These are phyloP conservation scores for Aspergillus neoniger DNA, from an alignment of 2,329 filamentous ascomycete species.

Conservation along the genomic window DNA sequence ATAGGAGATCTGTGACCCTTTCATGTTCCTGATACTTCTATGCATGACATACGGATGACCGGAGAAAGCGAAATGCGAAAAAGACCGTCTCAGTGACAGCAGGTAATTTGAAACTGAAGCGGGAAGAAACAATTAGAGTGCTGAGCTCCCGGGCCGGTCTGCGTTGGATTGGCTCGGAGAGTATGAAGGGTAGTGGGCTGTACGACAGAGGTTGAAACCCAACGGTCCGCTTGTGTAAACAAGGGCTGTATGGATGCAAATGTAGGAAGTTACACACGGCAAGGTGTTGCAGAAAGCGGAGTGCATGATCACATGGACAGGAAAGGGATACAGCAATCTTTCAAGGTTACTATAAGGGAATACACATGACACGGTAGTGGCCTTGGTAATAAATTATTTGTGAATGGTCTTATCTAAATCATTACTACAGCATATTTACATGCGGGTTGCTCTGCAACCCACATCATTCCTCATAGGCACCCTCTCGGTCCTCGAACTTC, in stretches of 20 bases:
- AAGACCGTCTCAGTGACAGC: no score
- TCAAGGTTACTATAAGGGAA: no score
- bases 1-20: no score
- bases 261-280: background rate
- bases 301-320: background rate
- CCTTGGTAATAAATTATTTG: background rate
- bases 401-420: background rate
- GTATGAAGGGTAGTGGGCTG: background rate
- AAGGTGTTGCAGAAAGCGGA: background rate
- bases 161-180: background rate
- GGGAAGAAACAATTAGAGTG: background rate
- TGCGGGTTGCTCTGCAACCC: background rate
- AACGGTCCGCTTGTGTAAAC: background rate
- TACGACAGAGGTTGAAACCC: background rate
- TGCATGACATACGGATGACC: no score
- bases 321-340: no score
- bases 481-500: constrained; percentile 74
- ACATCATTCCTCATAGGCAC: constrained; percentile 50
- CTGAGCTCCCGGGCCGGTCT: no score
- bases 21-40: no score
- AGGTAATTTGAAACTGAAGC: background rate
- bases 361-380: background rate
- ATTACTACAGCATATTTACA: constrained; percentile 1
- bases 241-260: background rate
- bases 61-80: no score